Evolutionary conservation across 495 filamentous ascomycete species (phyloP).

Genomic region (Pseudevernia furfuracea): DNA sequence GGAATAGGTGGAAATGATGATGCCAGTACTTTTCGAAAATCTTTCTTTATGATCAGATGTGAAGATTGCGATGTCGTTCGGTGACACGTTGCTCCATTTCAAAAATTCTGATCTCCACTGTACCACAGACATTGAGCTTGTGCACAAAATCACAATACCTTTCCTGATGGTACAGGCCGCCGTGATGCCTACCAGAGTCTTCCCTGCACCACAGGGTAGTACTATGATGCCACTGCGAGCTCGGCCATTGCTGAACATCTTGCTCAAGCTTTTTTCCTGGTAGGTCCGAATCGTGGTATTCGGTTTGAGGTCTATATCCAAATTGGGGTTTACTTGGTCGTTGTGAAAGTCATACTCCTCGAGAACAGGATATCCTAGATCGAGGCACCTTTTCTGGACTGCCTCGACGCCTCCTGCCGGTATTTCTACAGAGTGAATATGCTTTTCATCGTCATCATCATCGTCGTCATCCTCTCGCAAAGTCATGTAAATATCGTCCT

Average conservation of each 20-base stretch:
- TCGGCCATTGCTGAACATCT: conserved; percentile 98
- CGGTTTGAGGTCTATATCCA: conserved; percentile 86
- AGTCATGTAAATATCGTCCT: conserved; percentile 53
- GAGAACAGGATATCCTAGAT: conserved; percentile 76
- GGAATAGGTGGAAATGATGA: conserved; percentile 95
- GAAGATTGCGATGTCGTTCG: conserved; percentile 87
- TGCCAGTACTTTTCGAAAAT: conserved; percentile 82
- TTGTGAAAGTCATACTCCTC: conserved; percentile 99
- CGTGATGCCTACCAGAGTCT: conserved; percentile 94
- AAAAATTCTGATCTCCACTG: conserved; percentile 96
- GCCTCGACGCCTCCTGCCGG: conserved; percentile 64
- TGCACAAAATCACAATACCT: conserved; percentile 88
- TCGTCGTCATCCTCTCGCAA: conserved; percentile 67
- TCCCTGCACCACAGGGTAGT: conserved; percentile 91
- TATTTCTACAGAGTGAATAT: conserved; percentile 96
- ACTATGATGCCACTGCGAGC: conserved; percentile 98
- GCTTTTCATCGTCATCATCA: conserved; percentile 79
- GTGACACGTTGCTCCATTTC: conserved; percentile 96
- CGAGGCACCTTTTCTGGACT: conserved; percentile 83
- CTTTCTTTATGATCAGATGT: conserved; percentile 88
- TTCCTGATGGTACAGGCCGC: conserved; percentile 97
- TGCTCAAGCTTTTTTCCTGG: conserved; percentile 92
- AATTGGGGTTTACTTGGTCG: conserved; percentile 76
- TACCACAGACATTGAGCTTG: conserved; percentile 93
- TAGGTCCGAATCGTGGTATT: conserved; percentile 76